Evolutionary conservation across 495 filamentous ascomycete genomes (phyloP), one percentile per base, ranked within the genome.

Genomic region (Neurospora sp.): DNA sequence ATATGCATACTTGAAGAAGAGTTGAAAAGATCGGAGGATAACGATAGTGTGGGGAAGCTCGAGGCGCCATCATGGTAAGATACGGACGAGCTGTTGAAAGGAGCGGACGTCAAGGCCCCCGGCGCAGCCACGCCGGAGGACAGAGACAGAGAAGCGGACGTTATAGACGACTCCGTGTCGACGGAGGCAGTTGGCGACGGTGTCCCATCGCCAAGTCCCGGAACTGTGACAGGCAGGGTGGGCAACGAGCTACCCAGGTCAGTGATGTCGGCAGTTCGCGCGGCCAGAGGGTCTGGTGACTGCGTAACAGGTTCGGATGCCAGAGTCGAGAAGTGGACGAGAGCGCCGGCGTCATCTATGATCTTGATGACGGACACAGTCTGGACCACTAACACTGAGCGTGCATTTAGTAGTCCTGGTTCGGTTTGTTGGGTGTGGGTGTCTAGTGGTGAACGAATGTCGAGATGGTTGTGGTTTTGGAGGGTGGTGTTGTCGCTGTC

Each of bases 301-400:
- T 69, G 74, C 70, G 78, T 71, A 48, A 73, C 74, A 35, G 75
- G 53, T 31, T 78, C 70, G 66, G 78, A 70, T 40, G 75, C 44
- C 61, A 83, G 75, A 68, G 84, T 84, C 70, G 79, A 74, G 71
- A 83, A 73, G 38, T 78, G 75, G 68, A 85, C 73, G 69, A 80
- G 79, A 59, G 78, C 79, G 77, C 86, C 86, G 40, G 79, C 75
- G 69, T 79, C 79, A 79, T 87, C 84, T 76, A 87, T 81, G 73
- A 85, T 75, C 70, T 86, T 82, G 39, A 87, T 77, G 76, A 87
- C 82, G 61, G 85, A 85, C 68, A 88, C 78, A 73, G 85, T 87
- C 68, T 82, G 77, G 39, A 84, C 79, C 70, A 86, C 80, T 77
- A 82, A 81, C 68, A 84, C 83, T 69, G 79, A 77, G 75, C 81